Evolutionary conservation across 192 early-diverging fungal species (phyloP), one percentile per base, ranked within the genome.

Genomic region (Podila clonocystis): DNA sequence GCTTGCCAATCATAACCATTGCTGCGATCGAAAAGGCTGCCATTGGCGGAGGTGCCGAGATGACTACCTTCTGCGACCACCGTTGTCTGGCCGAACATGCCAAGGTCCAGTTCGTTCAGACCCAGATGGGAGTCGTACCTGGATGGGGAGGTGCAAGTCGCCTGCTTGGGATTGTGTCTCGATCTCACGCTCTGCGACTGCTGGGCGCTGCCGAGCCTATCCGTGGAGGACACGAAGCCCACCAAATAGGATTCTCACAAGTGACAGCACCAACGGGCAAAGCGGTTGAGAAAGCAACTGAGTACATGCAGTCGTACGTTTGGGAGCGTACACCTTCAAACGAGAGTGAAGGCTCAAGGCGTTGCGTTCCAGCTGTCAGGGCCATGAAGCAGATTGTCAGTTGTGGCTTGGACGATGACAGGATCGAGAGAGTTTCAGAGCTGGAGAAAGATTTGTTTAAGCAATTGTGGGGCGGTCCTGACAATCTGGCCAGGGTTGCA

Each of bases 11-110:
- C 26, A 64, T 93, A 4, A 83, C 92, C 17, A 75, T 91, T 13
- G 91, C 90, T 5, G 86, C 89, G 1, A 83, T 92, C 20, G 84
- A 89, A 31, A 88, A 89, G 48, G 79, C 84, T n/a, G 90, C 91
- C 31, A 78, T 93, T 22, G 92, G 91, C 11, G 92, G 91, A 15
- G 92, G 92, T 2, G 88, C 90, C 5, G 92, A 93, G 63, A 72
- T 92, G 50, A 82, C 87, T 2, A 86, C 88, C 7, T 87, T 85
- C 17, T 88, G 87, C 75, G 92, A 93, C 55, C 82, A 87, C 64
- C 71, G 90, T 12, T 88, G 90, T 55, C 63, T 89, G 20, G 49
- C 74, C 19, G 67, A 67, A 4, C 45, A 63, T 2, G 80, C 88
- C 7, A 69, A 67, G n/a, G 58, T 91, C n/a, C 82, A 85, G 26